Conservation (phyloP, 176 grass and related monocot genomes). For the Dendrocalamus sinicus region DNA sequence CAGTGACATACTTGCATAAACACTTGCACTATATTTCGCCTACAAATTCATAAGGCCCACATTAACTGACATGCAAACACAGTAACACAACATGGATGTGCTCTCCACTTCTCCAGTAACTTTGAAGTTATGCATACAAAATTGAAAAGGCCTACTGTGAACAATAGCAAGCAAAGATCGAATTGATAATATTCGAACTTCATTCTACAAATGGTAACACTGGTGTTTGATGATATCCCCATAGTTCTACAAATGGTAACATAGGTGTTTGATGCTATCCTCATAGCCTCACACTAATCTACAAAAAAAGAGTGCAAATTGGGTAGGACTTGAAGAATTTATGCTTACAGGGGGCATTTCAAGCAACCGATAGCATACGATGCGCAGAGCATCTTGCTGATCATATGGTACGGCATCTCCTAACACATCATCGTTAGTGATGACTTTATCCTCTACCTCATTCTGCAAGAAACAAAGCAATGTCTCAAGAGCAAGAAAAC, state of each 20-base stretch:
- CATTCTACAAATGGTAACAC: neutral
- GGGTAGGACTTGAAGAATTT: neutral
- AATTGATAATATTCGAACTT: neutral
- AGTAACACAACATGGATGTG: conserved; percentile 16
- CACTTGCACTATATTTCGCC: neutral
- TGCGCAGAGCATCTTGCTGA: conserved; percentile 79
- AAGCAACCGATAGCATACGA: conserved; percentile 82
- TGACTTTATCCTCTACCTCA: conserved; percentile 61
- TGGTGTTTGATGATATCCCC: conserved; percentile 1
- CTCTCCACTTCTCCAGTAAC: neutral
- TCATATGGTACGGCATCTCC: conserved; percentile 79
- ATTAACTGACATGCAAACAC: conserved; percentile 31
- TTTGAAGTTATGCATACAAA: neutral
- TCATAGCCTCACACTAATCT: neutral
- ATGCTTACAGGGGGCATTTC: conserved; percentile 74
- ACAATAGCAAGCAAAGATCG: conserved; percentile 27
- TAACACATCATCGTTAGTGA: conserved; percentile 92
- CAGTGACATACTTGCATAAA: conserved; percentile 7
- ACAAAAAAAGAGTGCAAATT: conserved; percentile 6
- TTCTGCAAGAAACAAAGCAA: conserved; percentile 58
- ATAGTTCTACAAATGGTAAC: conserved; percentile 9
- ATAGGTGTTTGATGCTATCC: conserved; percentile 22
- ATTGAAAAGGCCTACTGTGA: neutral
- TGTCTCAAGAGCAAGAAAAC: conserved; percentile 27
- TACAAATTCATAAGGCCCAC: neutral